phyloP scores from a whole-genome alignment of 805 yeast species.

The Candida pini region DNA sequence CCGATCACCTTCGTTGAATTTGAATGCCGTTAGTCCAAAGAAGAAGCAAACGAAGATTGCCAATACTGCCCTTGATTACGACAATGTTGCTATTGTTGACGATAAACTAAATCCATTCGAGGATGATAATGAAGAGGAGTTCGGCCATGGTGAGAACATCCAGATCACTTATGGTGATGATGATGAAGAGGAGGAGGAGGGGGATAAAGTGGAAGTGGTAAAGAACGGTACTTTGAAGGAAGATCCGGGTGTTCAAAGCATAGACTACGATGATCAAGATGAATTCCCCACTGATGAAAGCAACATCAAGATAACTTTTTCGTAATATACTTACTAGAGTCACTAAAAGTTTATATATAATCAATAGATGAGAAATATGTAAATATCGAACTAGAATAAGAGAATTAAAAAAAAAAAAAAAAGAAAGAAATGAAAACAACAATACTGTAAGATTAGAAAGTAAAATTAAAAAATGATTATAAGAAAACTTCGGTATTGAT shows the following conservation, averaged over 20 bases:
- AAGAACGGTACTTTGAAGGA: background rate
- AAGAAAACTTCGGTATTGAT: slow-evolving; percentile 84
- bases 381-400: background rate
- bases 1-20: slow-evolving; percentile 9
- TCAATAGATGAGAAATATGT: too few species aligned
- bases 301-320: slow-evolving; percentile 25
- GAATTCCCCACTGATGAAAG: slow-evolving; percentile 30
- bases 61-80: too few species aligned
- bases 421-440: background rate
- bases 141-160: too few species aligned
- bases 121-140: too few species aligned
- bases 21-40: slow-evolving; percentile 8
- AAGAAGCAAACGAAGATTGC: too few species aligned
- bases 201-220: too few species aligned
- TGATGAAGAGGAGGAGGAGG: background rate
- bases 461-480: slow-evolving; percentile 26
- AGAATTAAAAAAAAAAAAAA: background rate
- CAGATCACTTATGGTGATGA: background rate
- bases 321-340: too few species aligned
- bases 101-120: too few species aligned
- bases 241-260: background rate
- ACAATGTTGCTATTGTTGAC: too few species aligned
- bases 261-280: slow-evolving; percentile 28
- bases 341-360: too few species aligned
- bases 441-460: slow-evolving; percentile 11